These are phyloP conservation scores for Lentinula edodes DNA, from an alignment of 768 basidiomycete genomes.

Conservation along the genomic window DNA sequence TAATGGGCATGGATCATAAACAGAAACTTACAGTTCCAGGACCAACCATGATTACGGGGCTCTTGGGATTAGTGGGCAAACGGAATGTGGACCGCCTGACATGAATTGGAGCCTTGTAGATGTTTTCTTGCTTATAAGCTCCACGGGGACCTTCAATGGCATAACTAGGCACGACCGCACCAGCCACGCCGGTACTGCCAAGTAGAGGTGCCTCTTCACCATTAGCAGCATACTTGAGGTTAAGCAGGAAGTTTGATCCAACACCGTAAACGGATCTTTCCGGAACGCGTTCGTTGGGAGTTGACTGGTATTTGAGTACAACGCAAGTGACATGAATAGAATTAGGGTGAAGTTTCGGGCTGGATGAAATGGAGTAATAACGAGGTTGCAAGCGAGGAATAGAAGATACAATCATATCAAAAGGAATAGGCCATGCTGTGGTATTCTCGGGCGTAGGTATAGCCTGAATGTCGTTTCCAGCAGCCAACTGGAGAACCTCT, in stretches of 20 bases:
- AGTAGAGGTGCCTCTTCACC: constrained; percentile 48
- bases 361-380: constrained; percentile 98
- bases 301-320: constrained; percentile 86
- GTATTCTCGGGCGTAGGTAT: constrained; percentile 68
- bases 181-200: constrained; percentile 27
- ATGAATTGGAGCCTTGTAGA: constrained; percentile 88
- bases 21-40: constrained; percentile 82
- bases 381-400: constrained; percentile 93
- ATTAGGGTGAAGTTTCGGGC: constrained; percentile 86
- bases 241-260: constrained; percentile 92
- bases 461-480: constrained; percentile 64
- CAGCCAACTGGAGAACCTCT: constrained; percentile 88
- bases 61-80: constrained; percentile 95
- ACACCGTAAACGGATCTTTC: constrained; percentile 80
- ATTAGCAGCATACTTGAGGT: constrained; percentile 75
- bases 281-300: constrained; percentile 43
- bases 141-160: constrained; percentile 88
- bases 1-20: constrained; percentile 6
- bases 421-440: constrained; percentile 86
- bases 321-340: constrained; percentile 94
- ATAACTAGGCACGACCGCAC: constrained; percentile 59
- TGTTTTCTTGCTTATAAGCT: constrained; percentile 63
- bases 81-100: constrained; percentile 96
- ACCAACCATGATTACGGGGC: constrained; percentile 98
- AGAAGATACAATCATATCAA: constrained; percentile 93